Conservation (phyloP, 345 rosid species). For the Boechera divaricarpa region DNA sequence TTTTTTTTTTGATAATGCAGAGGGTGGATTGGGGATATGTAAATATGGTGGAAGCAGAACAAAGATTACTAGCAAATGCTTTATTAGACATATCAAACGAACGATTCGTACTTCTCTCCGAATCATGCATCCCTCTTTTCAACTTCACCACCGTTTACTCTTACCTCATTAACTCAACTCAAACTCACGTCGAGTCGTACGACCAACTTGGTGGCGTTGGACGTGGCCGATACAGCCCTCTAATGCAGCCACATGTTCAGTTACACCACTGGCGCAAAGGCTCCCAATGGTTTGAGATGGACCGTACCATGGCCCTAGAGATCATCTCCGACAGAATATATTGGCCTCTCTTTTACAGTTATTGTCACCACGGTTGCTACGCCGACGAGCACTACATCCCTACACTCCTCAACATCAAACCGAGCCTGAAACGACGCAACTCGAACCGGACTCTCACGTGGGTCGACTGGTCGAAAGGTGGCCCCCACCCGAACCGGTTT, state of each 20-base stretch:
- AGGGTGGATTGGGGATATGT: slow-evolving; percentile 74
- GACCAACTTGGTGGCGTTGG: slow-evolving; percentile 62
- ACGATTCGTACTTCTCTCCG: slow-evolving; percentile 79
- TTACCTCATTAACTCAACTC: slow-evolving; percentile 58
- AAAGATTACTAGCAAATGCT: slow-evolving; percentile 80
- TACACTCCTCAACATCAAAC: slow-evolving; percentile 56
- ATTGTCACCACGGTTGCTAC: slow-evolving; percentile 64
- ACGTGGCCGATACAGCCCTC: slow-evolving; percentile 64
- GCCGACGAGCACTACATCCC: slow-evolving; percentile 87
- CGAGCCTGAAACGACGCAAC: slow-evolving; percentile 42
- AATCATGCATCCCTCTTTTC: slow-evolving; percentile 84
- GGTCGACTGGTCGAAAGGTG: slow-evolving; percentile 86
- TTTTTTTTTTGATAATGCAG: slow-evolving; percentile 48
- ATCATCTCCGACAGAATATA: slow-evolving; percentile 64
- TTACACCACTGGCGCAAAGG: slow-evolving; percentile 82
- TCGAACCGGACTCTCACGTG: slow-evolving; percentile 77
- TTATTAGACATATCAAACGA: slow-evolving; percentile 71
- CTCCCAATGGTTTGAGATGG: slow-evolving; percentile 83
- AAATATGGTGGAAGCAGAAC: slow-evolving; percentile 87
- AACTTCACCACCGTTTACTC: slow-evolving; percentile 71
- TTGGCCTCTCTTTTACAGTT: slow-evolving; percentile 59
- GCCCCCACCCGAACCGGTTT: slow-evolving; percentile 71
- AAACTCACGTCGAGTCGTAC: slow-evolving; percentile 61
- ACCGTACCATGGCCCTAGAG: slow-evolving; percentile 63
- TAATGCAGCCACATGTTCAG: slow-evolving; percentile 61